Evolutionary conservation across 495 filamentous ascomycete genomes (phyloP), one percentile per base, ranked within the genome.

Genomic region (Penicillium paxilli): DNA sequence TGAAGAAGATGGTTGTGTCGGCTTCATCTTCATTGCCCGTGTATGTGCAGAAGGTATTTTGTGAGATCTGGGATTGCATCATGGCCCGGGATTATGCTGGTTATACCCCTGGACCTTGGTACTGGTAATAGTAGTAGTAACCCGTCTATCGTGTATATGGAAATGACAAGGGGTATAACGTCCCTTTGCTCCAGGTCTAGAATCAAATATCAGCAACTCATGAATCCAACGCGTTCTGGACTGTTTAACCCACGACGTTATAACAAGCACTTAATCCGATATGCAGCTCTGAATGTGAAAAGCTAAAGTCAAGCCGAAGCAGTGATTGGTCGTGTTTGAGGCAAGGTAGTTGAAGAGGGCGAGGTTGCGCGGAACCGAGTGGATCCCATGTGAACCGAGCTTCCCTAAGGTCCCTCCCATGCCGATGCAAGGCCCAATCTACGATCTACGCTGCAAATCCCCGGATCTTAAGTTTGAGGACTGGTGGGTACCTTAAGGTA

Each of bases 1-100:
- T 83, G 67, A 95, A 90, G 73, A 80, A 86, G 33, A 87, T 72
- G 47, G 65, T 69, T 12, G 64, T 61, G 4, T 66, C 57, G 0
- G 51, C 16, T 3, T 56, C 37, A 9, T 28, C 47, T 19, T 48
- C 51, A 41, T 51, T 26, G 2, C 38, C 46, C 35, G 62, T 54
- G 33, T 61, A 57, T 8, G 59, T 66, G 55, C 66, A 64, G 55
- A 76, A 76, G 46, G 56, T 66, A 47, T 73, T 60, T 23, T 58
- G 42, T 1, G 68, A 61, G 28, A 76, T 59, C 52, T 68, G 61
- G 2, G 66, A 45, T 21, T 66, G 49, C 64, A 65, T 57, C 23
- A 47, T 45, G 12, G 11, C 35, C 4, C 20, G 17, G 35, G 22
- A 51, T 64, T 22, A 21, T 26, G 47, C 7, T 47, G 30, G 14